Conservation (phyloP, 768 basidiomycete genomes). For the Kondoa malvinella region DNA sequence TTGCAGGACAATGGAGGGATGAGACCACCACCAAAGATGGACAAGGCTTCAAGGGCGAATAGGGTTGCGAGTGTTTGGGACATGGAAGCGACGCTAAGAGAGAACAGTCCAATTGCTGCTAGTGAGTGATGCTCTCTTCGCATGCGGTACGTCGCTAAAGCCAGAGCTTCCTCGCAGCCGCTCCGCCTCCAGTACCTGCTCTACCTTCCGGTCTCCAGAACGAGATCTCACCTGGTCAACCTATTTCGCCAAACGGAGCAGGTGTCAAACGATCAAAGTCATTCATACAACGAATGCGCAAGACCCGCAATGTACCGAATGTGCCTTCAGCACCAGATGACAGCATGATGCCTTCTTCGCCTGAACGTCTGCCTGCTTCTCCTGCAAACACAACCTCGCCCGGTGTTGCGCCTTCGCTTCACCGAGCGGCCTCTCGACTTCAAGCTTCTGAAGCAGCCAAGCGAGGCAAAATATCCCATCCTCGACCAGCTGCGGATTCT, state of each 20-base stretch:
- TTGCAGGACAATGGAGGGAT: neutral
- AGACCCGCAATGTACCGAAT: neutral
- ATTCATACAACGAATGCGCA: slow-evolving; percentile 5
- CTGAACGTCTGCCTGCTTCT: neutral
- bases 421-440: neutral
- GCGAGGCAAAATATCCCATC: neutral
- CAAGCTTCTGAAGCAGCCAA: neutral
- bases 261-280: slow-evolving; percentile 3
- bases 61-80: slow-evolving; percentile 1
- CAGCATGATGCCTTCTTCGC: neutral
- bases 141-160: no score
- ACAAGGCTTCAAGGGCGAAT: neutral
- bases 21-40: neutral
- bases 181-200: slow-evolving; percentile 1
- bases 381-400: neutral
- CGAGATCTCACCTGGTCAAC: neutral
- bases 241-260: neutral
- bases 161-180: no score
- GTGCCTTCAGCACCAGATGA: neutral
- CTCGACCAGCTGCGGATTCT: neutral
- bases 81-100: slow-evolving; percentile 1
- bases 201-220: neutral
- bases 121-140: neutral
- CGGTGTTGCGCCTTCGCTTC: neutral
- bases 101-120: neutral